phyloP scores from a whole-genome alignment of 495 filamentous ascomycete genomes.

The Podospora appendiculata region DNA sequence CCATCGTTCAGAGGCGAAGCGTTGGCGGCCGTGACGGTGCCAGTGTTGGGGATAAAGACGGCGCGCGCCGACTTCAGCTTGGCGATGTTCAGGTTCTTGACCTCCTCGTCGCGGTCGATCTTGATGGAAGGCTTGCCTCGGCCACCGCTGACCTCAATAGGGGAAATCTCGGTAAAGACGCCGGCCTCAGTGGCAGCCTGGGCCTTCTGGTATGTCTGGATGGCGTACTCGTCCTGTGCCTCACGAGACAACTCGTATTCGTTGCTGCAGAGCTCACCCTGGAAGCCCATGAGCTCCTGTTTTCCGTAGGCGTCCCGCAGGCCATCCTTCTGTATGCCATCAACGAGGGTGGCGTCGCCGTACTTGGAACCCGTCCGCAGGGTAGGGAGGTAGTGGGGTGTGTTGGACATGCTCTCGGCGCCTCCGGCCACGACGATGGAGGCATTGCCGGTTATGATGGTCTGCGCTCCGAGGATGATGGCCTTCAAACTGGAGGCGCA shows the following conservation, averaged over 20 bases:
- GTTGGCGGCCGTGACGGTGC: slow-evolving; percentile 96
- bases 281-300: slow-evolving; percentile 89
- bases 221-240: slow-evolving; percentile 88
- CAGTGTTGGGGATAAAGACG: slow-evolving; percentile 71
- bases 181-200: slow-evolving; percentile 75
- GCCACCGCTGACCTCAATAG: slow-evolving; percentile 78
- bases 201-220: slow-evolving; percentile 83
- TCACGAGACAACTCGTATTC: slow-evolving; percentile 77
- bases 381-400: slow-evolving; percentile 88
- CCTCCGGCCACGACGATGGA: slow-evolving; percentile 87
- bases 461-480: slow-evolving; percentile 89
- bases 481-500: slow-evolving; percentile 93
- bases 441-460: slow-evolving; percentile 90
- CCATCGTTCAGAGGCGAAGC: slow-evolving; percentile 94
- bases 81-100: slow-evolving; percentile 92
- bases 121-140: slow-evolving; percentile 80
- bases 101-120: slow-evolving; percentile 85
- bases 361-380: slow-evolving; percentile 81
- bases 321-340: slow-evolving; percentile 88
- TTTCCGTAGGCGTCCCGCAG: slow-evolving; percentile 84
- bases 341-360: slow-evolving; percentile 76
- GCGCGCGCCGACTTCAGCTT: slow-evolving; percentile 82
- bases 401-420: slow-evolving; percentile 95
- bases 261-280: slow-evolving; percentile 82
- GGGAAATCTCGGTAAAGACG: slow-evolving; percentile 80